phyloP scores from a whole-genome alignment of 2,329 filamentous ascomycete genomes.

The Aspergillaceae sp. region DNA sequence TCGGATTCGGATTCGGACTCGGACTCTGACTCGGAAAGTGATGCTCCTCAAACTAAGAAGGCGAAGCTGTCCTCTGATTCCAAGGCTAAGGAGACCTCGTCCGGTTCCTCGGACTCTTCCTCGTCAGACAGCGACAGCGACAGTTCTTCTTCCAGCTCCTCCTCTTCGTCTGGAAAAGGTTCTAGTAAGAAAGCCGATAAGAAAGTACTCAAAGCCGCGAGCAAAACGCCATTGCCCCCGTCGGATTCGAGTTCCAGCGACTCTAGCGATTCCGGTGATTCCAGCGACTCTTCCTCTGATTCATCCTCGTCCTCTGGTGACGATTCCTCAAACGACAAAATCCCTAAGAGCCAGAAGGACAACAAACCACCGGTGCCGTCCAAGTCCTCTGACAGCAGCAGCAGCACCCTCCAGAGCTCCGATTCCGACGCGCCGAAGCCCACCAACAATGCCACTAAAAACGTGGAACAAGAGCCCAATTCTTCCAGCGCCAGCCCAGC shows the following conservation, averaged over 20 bases:
- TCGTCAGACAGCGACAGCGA: constrained; percentile 33
- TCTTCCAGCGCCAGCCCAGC: constrained; percentile 45
- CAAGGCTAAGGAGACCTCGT: constrained; percentile 28
- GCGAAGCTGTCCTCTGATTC: constrained; percentile 28
- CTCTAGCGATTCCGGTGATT: constrained; percentile 7
- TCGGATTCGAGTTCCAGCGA: constrained; percentile 23
- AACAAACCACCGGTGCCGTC: constrained; percentile 10
- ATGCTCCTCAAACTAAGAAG: constrained; percentile 48
- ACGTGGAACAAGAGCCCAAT: constrained; percentile 17
- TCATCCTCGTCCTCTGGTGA: background rate
- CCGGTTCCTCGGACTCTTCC: constrained; percentile 33
- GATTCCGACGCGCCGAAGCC: constrained; percentile 13
- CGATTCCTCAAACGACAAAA: constrained; percentile 18
- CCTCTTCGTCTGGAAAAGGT: constrained; percentile 22
- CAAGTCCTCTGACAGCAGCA: constrained; percentile 24
- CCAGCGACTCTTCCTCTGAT: constrained; percentile 15
- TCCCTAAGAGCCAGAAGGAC: constrained; percentile 17
- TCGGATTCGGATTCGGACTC: constrained; percentile 31
- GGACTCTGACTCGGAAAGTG: constrained; percentile 39
- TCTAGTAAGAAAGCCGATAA: constrained; percentile 17
- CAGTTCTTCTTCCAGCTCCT: constrained; percentile 14
- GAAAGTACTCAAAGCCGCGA: constrained; percentile 25
- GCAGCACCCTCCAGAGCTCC: constrained; percentile 23
- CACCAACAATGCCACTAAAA: constrained; percentile 14
- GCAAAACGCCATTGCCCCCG: constrained; percentile 28